Evolutionary conservation across 148 eudicot genomes (phyloP).

Genomic region (Chenopodium suecicum): DNA sequence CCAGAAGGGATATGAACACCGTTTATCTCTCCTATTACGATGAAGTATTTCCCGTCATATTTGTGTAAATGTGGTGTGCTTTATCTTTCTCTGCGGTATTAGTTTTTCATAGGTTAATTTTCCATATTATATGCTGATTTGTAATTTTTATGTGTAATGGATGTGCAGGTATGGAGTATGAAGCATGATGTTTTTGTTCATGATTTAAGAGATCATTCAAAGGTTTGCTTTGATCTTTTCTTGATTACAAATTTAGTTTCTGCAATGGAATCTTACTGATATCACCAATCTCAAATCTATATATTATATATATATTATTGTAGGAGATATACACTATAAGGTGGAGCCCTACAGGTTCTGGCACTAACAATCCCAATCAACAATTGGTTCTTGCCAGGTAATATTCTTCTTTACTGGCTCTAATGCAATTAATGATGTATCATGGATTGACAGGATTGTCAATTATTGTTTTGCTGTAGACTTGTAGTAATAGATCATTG

Average conservation of each 20-base stretch:
- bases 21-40: not conserved
- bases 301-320: not conserved
- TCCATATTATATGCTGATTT: not conserved
- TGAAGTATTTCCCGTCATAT: not conserved
- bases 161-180: conserved; percentile 60
- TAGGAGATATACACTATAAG: conserved; percentile 69
- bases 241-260: not conserved
- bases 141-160: not conserved
- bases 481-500: not conserved
- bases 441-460: not conserved
- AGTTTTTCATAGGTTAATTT: not conserved
- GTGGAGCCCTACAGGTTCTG: conserved; percentile 73
- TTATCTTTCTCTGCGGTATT: not conserved
- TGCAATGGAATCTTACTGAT: not conserved
- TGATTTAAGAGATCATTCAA: conserved; percentile 61
- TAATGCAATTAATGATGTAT: not conserved
- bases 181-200: conserved; percentile 56
- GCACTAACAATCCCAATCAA: conserved; percentile 62
- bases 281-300: not conserved
- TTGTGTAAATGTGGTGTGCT: not conserved
- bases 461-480: not conserved
- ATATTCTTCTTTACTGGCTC: not conserved
- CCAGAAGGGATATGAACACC: not conserved
- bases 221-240: conserved; percentile 39
- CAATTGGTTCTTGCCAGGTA: conserved; percentile 74